phyloP scores from a whole-genome alignment of 805 yeast genomes.

The Hyphopichia homilentoma region DNA sequence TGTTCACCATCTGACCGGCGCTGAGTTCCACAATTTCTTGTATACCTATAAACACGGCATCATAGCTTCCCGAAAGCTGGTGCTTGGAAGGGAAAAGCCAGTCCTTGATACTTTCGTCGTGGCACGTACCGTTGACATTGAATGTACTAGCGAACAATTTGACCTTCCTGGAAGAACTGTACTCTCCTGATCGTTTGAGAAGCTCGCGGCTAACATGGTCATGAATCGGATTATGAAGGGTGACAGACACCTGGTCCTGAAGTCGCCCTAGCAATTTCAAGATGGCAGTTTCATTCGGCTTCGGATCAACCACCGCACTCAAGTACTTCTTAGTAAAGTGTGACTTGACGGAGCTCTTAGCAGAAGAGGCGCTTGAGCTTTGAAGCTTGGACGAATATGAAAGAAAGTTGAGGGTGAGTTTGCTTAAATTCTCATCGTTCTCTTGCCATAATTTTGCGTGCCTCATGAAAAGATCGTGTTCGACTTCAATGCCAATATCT shows the following conservation, averaged over 20 bases:
- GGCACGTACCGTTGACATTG: constrained; percentile 50
- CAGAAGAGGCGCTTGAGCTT: constrained; percentile 39
- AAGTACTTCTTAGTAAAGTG: constrained; percentile 35
- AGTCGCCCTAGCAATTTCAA: constrained; percentile 48
- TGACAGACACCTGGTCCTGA: constrained; percentile 42
- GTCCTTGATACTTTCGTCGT: constrained; percentile 36
- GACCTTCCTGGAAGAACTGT: constrained; percentile 37
- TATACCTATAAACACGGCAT: constrained; percentile 76
- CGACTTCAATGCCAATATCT: constrained; percentile 34
- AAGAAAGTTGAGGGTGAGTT: constrained; percentile 35
- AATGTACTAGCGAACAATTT: constrained; percentile 47
- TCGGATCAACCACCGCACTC: constrained; percentile 39
- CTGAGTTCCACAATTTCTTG: constrained; percentile 83
- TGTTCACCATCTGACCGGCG: constrained; percentile 77
- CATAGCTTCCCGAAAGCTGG: constrained; percentile 40
- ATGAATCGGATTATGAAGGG: constrained; percentile 51
- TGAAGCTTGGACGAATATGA: constrained; percentile 38
- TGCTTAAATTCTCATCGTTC: constrained; percentile 39
- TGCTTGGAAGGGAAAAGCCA: constrained; percentile 44
- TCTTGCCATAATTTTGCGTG: constrained; percentile 46
- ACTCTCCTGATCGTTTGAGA: constrained; percentile 35
- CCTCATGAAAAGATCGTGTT: constrained; percentile 32
- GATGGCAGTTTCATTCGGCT: constrained; percentile 39
- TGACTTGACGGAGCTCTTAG: constrained; percentile 28
- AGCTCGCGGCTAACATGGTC: constrained; percentile 46